phyloP scores from a whole-genome alignment of 1,139 yeast species.

The Saccharomycopsis crataegensis region DNA sequence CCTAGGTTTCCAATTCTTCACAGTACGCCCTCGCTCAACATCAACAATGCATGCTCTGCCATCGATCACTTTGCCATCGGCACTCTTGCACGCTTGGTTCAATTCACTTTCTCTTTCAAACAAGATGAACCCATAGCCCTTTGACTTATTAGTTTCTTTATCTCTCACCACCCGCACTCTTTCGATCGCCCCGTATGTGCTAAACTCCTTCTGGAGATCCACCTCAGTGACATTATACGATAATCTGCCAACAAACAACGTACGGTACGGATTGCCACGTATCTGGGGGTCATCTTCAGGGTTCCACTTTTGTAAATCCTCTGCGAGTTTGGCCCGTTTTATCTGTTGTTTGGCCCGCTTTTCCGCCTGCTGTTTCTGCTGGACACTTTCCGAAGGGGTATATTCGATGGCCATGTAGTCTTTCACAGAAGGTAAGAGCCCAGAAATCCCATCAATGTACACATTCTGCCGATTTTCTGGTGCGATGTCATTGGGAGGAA shows the following conservation, averaged over 20 bases:
- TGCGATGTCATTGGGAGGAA: slow-evolving; percentile 48
- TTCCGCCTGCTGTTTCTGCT: slow-evolving; percentile 31
- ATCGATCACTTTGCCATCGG: slow-evolving; percentile 46
- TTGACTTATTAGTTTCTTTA: slow-evolving; percentile 41
- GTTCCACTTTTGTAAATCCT: slow-evolving; percentile 41
- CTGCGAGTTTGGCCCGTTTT: slow-evolving; percentile 27
- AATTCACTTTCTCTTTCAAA: slow-evolving; percentile 42
- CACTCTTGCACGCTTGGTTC: slow-evolving; percentile 44
- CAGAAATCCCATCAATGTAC: slow-evolving; percentile 45
- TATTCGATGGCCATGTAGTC: slow-evolving; percentile 30
- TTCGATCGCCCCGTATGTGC: slow-evolving; percentile 64
- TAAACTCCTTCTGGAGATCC: slow-evolving; percentile 58
- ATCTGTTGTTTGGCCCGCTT: slow-evolving; percentile 28
- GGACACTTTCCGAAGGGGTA: slow-evolving; percentile 31
- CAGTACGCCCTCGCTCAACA: slow-evolving; percentile 73
- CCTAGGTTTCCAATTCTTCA: slow-evolving; percentile 75
- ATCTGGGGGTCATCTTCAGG: slow-evolving; percentile 54
- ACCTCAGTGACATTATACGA: slow-evolving; percentile 60
- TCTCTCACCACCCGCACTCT: slow-evolving; percentile 58
- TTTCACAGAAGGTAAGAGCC: slow-evolving; percentile 31
- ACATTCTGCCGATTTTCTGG: slow-evolving; percentile 45
- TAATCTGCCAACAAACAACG: slow-evolving; percentile 71
- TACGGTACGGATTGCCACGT: slow-evolving; percentile 67
- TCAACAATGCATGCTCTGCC: slow-evolving; percentile 63
- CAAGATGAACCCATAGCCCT: slow-evolving; percentile 83